Conservation (phyloP, 1,284 basidiomycete species). For the Ustilago loliicola region DNA sequence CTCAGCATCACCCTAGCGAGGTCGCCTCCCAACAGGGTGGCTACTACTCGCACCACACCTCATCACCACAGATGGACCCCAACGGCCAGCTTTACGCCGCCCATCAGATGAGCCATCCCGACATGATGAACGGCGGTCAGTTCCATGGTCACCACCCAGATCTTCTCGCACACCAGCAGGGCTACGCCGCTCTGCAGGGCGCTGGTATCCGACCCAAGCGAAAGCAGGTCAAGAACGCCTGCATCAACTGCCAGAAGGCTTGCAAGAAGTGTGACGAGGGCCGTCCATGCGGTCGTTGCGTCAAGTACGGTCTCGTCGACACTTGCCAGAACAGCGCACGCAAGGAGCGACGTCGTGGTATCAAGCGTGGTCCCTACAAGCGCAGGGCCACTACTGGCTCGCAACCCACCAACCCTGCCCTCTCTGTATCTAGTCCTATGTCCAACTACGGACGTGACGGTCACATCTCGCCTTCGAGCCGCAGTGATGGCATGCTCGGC, state of each 20-base stretch:
- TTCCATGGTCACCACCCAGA: constrained; percentile 44
- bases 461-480: constrained; percentile 33
- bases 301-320: constrained; percentile 84
- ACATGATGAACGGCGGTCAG: constrained; percentile 37
- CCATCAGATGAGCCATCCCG: constrained; percentile 51
- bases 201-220: constrained; percentile 74
- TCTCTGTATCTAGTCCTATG: constrained; percentile 31
- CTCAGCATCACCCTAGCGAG: constrained; percentile 39
- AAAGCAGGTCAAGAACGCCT: constrained; percentile 89
- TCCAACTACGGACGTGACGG: constrained; percentile 40
- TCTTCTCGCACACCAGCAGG: constrained; percentile 37
- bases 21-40: constrained; percentile 39
- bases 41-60: constrained; percentile 47
- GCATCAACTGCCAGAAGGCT: constrained; percentile 87
- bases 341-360: constrained; percentile 86
- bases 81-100: constrained; percentile 45
- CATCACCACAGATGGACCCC: constrained; percentile 50
- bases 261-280: constrained; percentile 92
- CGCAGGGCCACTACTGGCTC: constrained; percentile 72
- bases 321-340: constrained; percentile 84
- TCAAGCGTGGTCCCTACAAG: constrained; percentile 91
- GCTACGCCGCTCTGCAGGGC: constrained; percentile 37
- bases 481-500: constrained; percentile 46
- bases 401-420: constrained; percentile 39
- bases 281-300: constrained; percentile 84